Base-by-base conservation (phyloP, 352 stramenopile species). In the Pseudoperonospora humuli region DNA sequence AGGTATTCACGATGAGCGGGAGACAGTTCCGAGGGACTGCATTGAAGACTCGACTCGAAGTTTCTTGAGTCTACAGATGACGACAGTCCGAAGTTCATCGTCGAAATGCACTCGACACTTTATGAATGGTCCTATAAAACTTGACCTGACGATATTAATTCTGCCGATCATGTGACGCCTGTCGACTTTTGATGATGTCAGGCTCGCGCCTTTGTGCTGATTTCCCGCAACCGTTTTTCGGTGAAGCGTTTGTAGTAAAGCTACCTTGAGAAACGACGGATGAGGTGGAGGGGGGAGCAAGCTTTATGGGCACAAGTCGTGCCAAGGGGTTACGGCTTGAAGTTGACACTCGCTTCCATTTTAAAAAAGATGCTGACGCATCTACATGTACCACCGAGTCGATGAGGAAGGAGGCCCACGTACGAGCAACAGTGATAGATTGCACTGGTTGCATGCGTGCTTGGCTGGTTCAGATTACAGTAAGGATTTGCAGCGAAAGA, bases 111-210 rank as follows among this genome's bases (percentile, higher is more conserved):
- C 23, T 43, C 37, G 37, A 33, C 37, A 43, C 23, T 33, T n/a
- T 32, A n/a, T n/a, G n/a, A n/a, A n/a, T n/a, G n/a, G n/a, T n/a
- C n/a, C n/a, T n/a, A n/a, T n/a, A n/a, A n/a, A n/a, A n/a, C n/a
- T n/a, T n/a, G n/a, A n/a, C n/a, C n/a, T n/a, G n/a, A n/a, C n/a
- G n/a, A n/a, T n/a, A n/a, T n/a, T n/a, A n/a, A n/a, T n/a, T n/a
- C n/a, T n/a, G n/a, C n/a, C n/a, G n/a, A 15, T 5, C 2, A 7
- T 32, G 8, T 13, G 14, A 32, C 36, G 54, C 47, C 54, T 63
- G 54, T 63, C 47, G 48, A 56, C 27, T 58, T 43, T 57, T 39
- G 35, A 51, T 49, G 39, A 33, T 34, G 19, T 10, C 26, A 32
- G 33, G 37, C 37, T 7, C 33, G 39, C 31, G 26, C 25, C 43